Conservation (phyloP, 352 stramenopile genomes). For the Pythium monospermum region DNA sequence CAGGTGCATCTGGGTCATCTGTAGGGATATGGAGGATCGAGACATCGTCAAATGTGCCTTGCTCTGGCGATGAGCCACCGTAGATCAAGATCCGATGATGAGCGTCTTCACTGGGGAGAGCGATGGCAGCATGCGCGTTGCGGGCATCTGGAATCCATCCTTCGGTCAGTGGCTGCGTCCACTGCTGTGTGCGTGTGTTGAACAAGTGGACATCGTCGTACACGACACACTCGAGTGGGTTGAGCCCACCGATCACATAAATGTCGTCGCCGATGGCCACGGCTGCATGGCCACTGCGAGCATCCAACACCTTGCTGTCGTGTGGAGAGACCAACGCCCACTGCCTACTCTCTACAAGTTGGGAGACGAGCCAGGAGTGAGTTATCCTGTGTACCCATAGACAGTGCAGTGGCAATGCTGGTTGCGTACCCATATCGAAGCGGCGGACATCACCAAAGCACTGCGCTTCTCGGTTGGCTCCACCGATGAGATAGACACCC, state of each 20-base stretch:
- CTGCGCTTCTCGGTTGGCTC: constrained; percentile 42
- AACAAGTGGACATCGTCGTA: constrained; percentile 60
- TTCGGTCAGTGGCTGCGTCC: constrained; percentile 27
- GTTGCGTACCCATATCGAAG: constrained; percentile 56
- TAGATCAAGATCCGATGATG: constrained; percentile 41
- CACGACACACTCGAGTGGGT: constrained; percentile 30
- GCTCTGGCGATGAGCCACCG: constrained; percentile 54
- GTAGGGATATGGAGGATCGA: constrained; percentile 42
- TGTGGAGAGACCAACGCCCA: background rate
- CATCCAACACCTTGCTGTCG: background rate
- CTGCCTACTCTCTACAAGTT: background rate
- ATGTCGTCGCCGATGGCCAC: constrained; percentile 37
- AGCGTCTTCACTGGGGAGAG: constrained; percentile 13
- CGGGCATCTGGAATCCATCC: constrained; percentile 36
- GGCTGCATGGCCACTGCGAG: constrained; percentile 61
- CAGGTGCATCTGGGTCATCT: constrained; percentile 6
- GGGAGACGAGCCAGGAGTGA: background rate
- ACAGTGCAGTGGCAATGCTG: background rate
- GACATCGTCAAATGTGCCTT: constrained; percentile 45
- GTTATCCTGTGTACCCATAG: background rate
- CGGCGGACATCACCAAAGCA: constrained; percentile 52
- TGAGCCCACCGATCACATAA: constrained; percentile 60
- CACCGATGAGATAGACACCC: constrained; percentile 55
- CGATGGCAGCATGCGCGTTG: constrained; percentile 53
- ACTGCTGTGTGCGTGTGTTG: constrained; percentile 32